A percentile compares a stretch with the other conserved stretches of the same genome.
Evolutionary conservation across 2,329 filamentous ascomycete genomes (phyloP).

Genomic region (Nemania bipapillata): DNA sequence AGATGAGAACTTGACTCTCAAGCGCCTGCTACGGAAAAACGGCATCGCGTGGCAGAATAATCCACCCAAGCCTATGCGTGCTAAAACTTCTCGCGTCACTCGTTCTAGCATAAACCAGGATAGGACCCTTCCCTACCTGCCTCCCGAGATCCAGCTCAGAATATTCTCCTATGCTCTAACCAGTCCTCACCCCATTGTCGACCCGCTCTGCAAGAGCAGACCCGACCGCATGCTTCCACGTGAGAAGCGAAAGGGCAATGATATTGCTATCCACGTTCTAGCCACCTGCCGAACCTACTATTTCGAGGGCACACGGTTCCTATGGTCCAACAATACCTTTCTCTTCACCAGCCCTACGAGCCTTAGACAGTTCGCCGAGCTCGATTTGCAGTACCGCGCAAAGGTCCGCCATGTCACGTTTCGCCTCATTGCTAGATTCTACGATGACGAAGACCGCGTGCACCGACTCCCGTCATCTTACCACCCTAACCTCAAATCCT

Average conservation of each 20-base stretch:
- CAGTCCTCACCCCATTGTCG: constrained; percentile 62
- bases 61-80: constrained; percentile 50
- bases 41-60: constrained; percentile 61
- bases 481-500: constrained; percentile 57
- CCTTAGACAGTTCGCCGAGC: constrained; percentile 61
- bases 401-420: constrained; percentile 61
- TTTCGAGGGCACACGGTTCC: constrained; percentile 60
- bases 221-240: constrained; percentile 57
- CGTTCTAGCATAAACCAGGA: constrained; percentile 42
- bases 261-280: constrained; percentile 65
- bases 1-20: constrained; percentile 63
- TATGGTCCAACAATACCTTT: constrained; percentile 66
- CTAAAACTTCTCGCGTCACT: constrained; percentile 43
- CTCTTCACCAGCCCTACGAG: constrained; percentile 65
- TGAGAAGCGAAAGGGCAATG: constrained; percentile 58
- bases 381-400: constrained; percentile 57
- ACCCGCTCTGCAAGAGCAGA: constrained; percentile 61
- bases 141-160: constrained; percentile 63
- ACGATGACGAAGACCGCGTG: constrained; percentile 60
- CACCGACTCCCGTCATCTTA: constrained; percentile 58
- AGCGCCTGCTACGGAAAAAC: constrained; percentile 63
- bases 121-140: constrained; percentile 57
- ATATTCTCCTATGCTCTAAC: constrained; percentile 65
- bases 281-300: constrained; percentile 63
- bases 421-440: constrained; percentile 66